Percentiles rank a stretch among this genome's conserved stretches.
Conservation (phyloP, 257 asterid species). For the Solanum chiquidenum region DNA sequence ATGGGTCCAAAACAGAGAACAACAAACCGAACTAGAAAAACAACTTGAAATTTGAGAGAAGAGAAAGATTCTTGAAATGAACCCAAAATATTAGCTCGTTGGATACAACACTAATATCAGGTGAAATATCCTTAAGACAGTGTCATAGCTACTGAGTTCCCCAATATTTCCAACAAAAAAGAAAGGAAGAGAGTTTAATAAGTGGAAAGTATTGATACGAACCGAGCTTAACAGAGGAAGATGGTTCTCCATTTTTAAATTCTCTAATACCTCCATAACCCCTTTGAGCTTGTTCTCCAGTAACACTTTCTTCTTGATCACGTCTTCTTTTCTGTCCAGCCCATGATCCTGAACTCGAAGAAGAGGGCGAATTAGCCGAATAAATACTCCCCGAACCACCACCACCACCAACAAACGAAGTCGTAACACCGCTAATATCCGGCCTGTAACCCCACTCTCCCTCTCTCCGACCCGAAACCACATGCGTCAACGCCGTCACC, state of each 20-base stretch:
- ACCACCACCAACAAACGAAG: conserved; percentile 11
- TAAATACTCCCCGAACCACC: conserved; percentile 21
- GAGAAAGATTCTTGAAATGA: not conserved
- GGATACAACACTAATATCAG: too few species aligned
- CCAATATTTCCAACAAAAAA: not conserved
- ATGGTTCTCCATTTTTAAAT: conserved; percentile 23
- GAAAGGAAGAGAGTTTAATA: not conserved
- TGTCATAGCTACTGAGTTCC: too few species aligned
- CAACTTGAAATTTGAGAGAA: not conserved
- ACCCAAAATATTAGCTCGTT: too few species aligned
- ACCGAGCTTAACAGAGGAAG: conserved; percentile 46
- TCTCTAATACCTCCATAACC: conserved; percentile 19
- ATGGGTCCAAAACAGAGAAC: not conserved
- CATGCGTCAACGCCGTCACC: conserved; percentile 58
- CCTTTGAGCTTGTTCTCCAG: conserved; percentile 18
- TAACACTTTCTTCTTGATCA: conserved; percentile 35
- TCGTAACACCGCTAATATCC: conserved; percentile 8
- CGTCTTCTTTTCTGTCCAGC: conserved; percentile 69
- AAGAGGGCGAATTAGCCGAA: conserved; percentile 33
- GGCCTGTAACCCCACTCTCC: conserved; percentile 13
- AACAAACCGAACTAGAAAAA: not conserved
- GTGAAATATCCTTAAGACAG: too few species aligned
- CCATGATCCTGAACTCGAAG: conserved; percentile 70
- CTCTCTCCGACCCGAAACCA: conserved; percentile 41
- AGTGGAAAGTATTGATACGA: not conserved